phyloP scores from a whole-genome alignment of 345 rosid genomes.

The Salix brachista region DNA sequence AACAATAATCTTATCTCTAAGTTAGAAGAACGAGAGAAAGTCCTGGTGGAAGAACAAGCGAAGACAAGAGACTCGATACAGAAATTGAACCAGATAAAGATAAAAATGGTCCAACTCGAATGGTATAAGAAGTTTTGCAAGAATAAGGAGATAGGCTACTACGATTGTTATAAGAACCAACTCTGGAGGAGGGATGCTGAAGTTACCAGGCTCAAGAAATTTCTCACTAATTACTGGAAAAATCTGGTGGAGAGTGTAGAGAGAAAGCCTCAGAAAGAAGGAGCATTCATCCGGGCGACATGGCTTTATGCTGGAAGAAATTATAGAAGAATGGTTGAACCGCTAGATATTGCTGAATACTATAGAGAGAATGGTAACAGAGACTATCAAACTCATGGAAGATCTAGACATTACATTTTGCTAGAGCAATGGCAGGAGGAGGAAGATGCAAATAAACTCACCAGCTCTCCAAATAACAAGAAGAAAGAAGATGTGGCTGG shows the following conservation, averaged over 20 bases:
- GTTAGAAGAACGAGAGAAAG: conserved; percentile 6
- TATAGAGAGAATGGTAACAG: conserved; percentile 24
- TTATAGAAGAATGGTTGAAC: conserved; percentile 68
- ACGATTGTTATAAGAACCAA: conserved; percentile 45
- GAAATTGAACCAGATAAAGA: conserved; percentile 40
- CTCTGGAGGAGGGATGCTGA: background rate
- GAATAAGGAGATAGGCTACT: conserved; percentile 40
- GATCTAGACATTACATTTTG: conserved; percentile 44
- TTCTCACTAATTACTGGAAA: conserved; percentile 46
- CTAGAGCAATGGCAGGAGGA: conserved; percentile 44
- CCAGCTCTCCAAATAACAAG: background rate
- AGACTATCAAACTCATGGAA: conserved; percentile 37
- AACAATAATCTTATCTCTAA: background rate
- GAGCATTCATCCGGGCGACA: conserved; percentile 14
- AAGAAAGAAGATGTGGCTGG: conserved; percentile 24
- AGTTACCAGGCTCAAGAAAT: conserved; percentile 3
- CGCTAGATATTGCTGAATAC: conserved; percentile 66
- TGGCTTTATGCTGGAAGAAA: conserved; percentile 48
- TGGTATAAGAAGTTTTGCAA: conserved; percentile 51
- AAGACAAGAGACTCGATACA: conserved; percentile 16
- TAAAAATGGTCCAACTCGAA: conserved; percentile 42
- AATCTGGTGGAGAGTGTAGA: conserved; percentile 40
- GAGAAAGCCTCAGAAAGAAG: conserved; percentile 48
- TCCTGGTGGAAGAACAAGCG: conserved; percentile 4
- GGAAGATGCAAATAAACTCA: background rate